phyloP scores from a whole-genome alignment of 768 basidiomycete genomes.

The Peribolospora baueri region DNA sequence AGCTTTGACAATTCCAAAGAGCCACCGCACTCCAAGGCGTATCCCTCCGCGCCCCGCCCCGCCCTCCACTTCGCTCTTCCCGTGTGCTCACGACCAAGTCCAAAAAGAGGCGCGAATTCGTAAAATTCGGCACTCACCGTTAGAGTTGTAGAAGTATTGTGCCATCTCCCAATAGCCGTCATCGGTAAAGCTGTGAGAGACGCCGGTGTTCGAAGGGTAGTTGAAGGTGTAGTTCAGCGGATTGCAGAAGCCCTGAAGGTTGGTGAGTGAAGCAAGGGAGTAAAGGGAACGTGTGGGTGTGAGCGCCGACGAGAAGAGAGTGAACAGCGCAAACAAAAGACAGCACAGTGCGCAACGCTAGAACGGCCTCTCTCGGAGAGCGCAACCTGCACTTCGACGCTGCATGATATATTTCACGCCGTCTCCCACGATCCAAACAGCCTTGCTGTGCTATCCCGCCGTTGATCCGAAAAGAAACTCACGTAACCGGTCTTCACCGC shows the following conservation, averaged over 20 bases:
- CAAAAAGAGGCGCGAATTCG: neutral
- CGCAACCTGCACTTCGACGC: too few relatives aligned
- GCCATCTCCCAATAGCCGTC: conserved; percentile 69
- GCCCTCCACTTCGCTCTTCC: too few relatives aligned
- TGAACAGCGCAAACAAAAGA: neutral
- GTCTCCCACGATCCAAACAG: neutral
- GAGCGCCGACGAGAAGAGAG: neutral
- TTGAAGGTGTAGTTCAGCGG: conserved; percentile 58
- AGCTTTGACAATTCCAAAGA: too few relatives aligned
- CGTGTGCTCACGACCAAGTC: neutral
- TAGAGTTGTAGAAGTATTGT: conserved; percentile 66
- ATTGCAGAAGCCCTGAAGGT: conserved; percentile 48
- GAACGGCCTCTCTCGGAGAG: too few relatives aligned
- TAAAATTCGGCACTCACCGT: conserved; percentile 30
- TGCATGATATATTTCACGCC: too few relatives aligned
- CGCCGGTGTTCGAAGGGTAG: conserved; percentile 64
- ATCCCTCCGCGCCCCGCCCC: too few relatives aligned
- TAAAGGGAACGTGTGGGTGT: conserved; percentile 1
- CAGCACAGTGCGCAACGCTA: neutral
- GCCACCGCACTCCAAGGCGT: too few relatives aligned
- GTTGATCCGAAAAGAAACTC: conserved; percentile 20
- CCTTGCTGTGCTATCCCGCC: neutral
- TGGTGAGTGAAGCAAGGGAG: conserved; percentile 1
- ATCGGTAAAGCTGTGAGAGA: conserved; percentile 29
- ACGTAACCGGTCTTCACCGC: conserved; percentile 61